Evolutionary conservation across 2,329 filamentous ascomycete genomes (phyloP).

Genomic region (Phaeosphaeriaceae sp.): DNA sequence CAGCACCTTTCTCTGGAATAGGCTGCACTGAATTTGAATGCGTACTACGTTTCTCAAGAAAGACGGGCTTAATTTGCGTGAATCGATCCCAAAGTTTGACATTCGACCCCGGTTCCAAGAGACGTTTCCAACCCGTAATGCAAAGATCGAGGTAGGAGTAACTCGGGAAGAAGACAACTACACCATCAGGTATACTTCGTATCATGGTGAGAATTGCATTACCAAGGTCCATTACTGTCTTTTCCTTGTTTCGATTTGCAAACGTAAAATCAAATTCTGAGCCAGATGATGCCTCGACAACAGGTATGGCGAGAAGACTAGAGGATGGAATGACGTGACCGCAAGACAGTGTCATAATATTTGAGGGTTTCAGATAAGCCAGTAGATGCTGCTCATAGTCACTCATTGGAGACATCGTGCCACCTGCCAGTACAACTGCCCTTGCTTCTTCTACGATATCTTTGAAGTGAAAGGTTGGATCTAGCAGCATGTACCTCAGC

Average conservation of each 20-base stretch:
- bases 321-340: slow-evolving; percentile 88
- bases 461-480: slow-evolving; percentile 89
- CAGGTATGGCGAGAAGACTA: slow-evolving; percentile 79
- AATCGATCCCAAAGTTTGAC: slow-evolving; percentile 62
- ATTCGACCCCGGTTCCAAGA: slow-evolving; percentile 5
- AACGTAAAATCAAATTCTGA: slow-evolving; percentile 85
- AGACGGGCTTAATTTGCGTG: slow-evolving; percentile 61
- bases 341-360: slow-evolving; percentile 84
- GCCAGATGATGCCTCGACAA: slow-evolving; percentile 60
- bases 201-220: slow-evolving; percentile 74
- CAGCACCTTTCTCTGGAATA: slow-evolving; percentile 56
- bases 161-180: slow-evolving; percentile 95
- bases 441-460: slow-evolving; percentile 84
- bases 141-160: slow-evolving; percentile 88
- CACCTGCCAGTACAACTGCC: slow-evolving; percentile 88
- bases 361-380: slow-evolving; percentile 68
- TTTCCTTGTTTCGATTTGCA: slow-evolving; percentile 71
- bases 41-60: slow-evolving; percentile 45
- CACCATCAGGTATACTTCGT: slow-evolving; percentile 79
- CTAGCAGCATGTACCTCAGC: slow-evolving; percentile 85
- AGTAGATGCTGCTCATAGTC: slow-evolving; percentile 90
- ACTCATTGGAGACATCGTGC: slow-evolving; percentile 96
- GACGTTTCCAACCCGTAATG: slow-evolving; percentile 50
- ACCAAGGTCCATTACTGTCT: slow-evolving; percentile 77
- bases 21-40: slow-evolving; percentile 62